A percentile compares a stretch with the other conserved stretches of the same genome.
Conservation (phyloP, 108 stramenopile species). For the Cylindrotheca closterium region DNA sequence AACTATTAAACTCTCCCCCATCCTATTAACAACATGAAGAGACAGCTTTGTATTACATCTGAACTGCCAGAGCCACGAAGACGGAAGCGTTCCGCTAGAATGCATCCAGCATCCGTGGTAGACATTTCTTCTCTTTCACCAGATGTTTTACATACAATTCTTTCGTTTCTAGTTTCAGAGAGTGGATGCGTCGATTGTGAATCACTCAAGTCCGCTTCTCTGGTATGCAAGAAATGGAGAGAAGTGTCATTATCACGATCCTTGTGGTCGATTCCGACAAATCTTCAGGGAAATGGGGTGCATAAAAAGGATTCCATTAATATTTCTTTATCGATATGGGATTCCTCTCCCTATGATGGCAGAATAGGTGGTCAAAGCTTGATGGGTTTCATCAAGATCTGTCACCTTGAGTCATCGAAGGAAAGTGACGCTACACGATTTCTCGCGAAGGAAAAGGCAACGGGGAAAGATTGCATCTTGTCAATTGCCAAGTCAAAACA, state of each 20-base stretch:
- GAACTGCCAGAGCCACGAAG: too few relatives aligned
- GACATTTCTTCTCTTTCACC: conserved; percentile 11
- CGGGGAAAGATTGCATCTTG: conserved; percentile 5
- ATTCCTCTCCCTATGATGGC: not conserved
- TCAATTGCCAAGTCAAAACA: not conserved
- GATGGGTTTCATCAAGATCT: conserved; percentile 20
- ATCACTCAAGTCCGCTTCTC: conserved; percentile 11
- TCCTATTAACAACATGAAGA: too few relatives aligned
- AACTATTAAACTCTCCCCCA: too few relatives aligned
- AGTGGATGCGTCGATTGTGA: conserved; percentile 20
- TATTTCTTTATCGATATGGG: conserved; percentile 7
- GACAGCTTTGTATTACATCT: too few relatives aligned
- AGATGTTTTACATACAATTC: conserved; percentile 27
- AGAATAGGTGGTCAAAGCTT: conserved; percentile 1
- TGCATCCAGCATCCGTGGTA: not conserved
- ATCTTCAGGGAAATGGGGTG: not conserved
- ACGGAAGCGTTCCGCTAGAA: not conserved
- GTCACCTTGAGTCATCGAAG: not conserved
- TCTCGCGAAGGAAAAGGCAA: conserved; percentile 11
- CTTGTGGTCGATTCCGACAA: conserved; percentile 18
- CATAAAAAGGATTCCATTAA: not conserved
- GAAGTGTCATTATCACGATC: conserved; percentile 7
- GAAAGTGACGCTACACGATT: conserved; percentile 1
- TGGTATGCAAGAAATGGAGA: conserved; percentile 36
- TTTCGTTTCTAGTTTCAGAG: conserved; percentile 26